A percentile compares a stretch with the other conserved stretches of the same genome.
Conservation (phyloP, 2,329 filamentous ascomycete species). For the Westerdykella sp. region DNA sequence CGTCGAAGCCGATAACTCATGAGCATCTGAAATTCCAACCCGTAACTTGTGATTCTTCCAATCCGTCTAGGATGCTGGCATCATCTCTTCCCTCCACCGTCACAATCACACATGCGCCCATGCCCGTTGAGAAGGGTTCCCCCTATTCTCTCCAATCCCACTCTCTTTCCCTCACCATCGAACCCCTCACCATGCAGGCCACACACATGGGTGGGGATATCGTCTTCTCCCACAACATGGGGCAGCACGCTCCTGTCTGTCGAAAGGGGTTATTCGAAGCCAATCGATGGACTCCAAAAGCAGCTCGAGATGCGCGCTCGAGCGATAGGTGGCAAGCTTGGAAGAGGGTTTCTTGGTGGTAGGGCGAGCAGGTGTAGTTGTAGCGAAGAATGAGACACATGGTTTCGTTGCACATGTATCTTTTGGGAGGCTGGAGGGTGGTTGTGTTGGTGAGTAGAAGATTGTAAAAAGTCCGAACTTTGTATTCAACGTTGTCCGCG, state of each 20-base stretch:
- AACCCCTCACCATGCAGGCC: constrained; percentile 6
- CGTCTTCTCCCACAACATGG: constrained; percentile 14
- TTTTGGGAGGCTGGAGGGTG: background rate
- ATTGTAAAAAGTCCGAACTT: no score
- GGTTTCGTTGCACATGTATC: background rate
- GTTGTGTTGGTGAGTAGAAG: background rate
- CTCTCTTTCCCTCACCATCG: no score
- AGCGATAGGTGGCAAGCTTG: constrained; percentile 11
- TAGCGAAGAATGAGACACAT: constrained; percentile 18
- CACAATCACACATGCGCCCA: no score
- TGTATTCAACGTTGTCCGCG: no score
- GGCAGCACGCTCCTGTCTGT: constrained; percentile 3
- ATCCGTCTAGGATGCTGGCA: no score
- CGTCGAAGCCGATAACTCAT: no score
- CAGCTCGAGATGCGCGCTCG: background rate
- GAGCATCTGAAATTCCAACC: no score
- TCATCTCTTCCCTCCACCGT: no score
- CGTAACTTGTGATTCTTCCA: no score
- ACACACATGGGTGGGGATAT: constrained; percentile 14
- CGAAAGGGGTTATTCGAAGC: constrained; percentile 5
- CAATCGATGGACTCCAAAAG: background rate
- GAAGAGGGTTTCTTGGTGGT: constrained; percentile 12
- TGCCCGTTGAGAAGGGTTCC: no score
- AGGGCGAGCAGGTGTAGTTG: constrained; percentile 12
- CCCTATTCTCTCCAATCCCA: no score